Percentiles rank a stretch among this genome's conserved stretches.
Conservation (phyloP, 2,329 filamentous ascomycete genomes). For the Claviceps pazoutovae region DNA sequence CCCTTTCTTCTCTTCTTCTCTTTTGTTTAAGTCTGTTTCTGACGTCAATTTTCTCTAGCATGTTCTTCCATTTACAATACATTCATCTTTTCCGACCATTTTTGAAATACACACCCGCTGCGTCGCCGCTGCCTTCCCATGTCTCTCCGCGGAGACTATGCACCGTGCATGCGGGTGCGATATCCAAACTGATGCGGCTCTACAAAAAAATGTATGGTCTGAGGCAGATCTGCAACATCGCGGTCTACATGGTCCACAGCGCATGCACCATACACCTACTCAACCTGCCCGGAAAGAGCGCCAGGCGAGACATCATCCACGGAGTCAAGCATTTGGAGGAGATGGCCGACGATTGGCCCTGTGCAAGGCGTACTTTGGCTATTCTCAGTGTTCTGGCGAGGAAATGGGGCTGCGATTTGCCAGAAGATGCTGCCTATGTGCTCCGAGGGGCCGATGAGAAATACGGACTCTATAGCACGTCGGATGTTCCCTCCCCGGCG, state of each 20-base stretch:
- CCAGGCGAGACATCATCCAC: constrained; percentile 77
- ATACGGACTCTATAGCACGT: constrained; percentile 57
- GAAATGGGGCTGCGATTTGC: constrained; percentile 83
- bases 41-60: constrained; percentile 39
- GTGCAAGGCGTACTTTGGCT: constrained; percentile 68
- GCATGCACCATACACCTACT: constrained; percentile 90
- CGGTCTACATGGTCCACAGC: constrained; percentile 88
- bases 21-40: constrained; percentile 6
- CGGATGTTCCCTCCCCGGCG: constrained; percentile 43
- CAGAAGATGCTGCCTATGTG: constrained; percentile 65
- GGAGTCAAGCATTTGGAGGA: constrained; percentile 87
- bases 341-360: constrained; percentile 89
- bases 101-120: constrained; percentile 70
- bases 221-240: constrained; percentile 90
- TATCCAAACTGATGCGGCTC: constrained; percentile 85
- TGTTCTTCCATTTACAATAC: constrained; percentile 94
- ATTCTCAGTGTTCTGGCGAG: constrained; percentile 73
- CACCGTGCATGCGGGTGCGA: constrained; percentile 74
- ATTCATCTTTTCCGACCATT: constrained; percentile 95
- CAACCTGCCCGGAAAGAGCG: constrained; percentile 84
- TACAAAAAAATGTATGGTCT: constrained; percentile 89
- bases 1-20: background rate
- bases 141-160: constrained; percentile 85
- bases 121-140: constrained; percentile 71
- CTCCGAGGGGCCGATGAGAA: constrained; percentile 67